Evolutionary conservation across 257 asterid species (phyloP), one percentile per base, ranked within the genome.

Genomic region (Solanum pinnatisectum): DNA sequence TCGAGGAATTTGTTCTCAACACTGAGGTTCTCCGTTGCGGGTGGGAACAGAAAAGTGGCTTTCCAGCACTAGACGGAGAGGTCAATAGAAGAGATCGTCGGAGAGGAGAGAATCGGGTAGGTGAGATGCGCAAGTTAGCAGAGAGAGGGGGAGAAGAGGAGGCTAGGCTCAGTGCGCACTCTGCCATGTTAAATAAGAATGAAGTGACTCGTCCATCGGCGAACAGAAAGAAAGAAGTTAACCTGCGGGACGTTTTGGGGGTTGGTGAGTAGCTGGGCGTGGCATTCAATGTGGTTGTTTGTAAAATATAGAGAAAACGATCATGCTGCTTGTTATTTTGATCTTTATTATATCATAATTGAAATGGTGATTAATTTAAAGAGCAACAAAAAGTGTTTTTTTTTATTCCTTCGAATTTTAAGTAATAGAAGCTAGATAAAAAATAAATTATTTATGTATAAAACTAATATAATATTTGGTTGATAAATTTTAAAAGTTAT

Each of bases 1-100:
- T 91, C 83, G 81, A 76, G 20, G 85, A 85, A 49, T 46, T 83
- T 42, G 89, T 40, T 52, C 49, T 30, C 25, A 39, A 30, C 22
- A n/a, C 37, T 32, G 90, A 85, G 13, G 14, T 16, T 37, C 25
- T 20, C 67, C 40, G 89, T 68, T 87, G 72, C 10, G 72, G 10
- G 83, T 84, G 87, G 9, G 92, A 87, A 70, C 63, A 73, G 46
- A 87, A 84, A 65, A 87, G 46, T 68, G 90, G 70, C 39, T 84
- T 87, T 35, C 33, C 88, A 42, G 88, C n/a, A 79, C 88, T 18
- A 87, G 89, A 87, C 14, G 23, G 84, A 46, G 89, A 87, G 32
- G 92, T 67, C 83, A 87, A 91, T n/a, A 89, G 90, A 71, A 71
- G 70, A 32, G 94, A 92, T 89, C 84, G 92, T 1, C 36, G 77